These are phyloP conservation scores for Hypericum perforatum DNA, from an alignment of 345 rosid genomes.

Conservation along the genomic window DNA sequence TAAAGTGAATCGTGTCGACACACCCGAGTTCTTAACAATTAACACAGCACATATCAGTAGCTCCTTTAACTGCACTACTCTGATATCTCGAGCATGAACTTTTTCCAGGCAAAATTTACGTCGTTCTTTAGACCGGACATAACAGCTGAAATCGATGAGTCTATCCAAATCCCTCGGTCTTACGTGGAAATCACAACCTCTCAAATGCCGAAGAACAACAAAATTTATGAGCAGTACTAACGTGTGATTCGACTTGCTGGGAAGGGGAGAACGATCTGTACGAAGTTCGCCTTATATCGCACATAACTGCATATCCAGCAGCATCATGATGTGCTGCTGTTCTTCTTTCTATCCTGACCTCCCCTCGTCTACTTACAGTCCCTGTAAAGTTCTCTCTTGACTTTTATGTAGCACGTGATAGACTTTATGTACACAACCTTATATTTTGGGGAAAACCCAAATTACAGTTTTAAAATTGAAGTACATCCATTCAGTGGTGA, in stretches of 20 bases:
- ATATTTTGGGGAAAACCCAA: too few species aligned
- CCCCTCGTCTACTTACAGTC: neutral
- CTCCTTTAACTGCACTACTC: slow-evolving; percentile 10
- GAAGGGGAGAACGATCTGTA: slow-evolving; percentile 52
- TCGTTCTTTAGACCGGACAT: slow-evolving; percentile 89
- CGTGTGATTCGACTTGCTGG: slow-evolving; percentile 24
- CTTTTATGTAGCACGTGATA: too few species aligned
- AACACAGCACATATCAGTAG: too few species aligned
- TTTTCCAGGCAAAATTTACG: slow-evolving; percentile 67
- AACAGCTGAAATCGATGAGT: slow-evolving; percentile 75
- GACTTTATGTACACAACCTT: too few species aligned
- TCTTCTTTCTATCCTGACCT: neutral
- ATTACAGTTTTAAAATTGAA: too few species aligned
- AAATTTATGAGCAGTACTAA: neutral
- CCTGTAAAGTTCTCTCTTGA: neutral
- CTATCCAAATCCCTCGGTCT: neutral
- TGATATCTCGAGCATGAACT: slow-evolving; percentile 6
- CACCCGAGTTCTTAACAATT: too few species aligned
- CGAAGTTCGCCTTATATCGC: slow-evolving; percentile 70
- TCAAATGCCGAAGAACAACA: neutral
- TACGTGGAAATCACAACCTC: neutral
- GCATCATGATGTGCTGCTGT: slow-evolving; percentile 16
- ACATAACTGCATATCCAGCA: slow-evolving; percentile 25
- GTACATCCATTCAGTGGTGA: too few species aligned
- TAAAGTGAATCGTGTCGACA: too few species aligned